These are phyloP conservation scores for Linanthus parryae DNA, from an alignment of 148 eudicot genomes.

Conservation along the genomic window DNA sequence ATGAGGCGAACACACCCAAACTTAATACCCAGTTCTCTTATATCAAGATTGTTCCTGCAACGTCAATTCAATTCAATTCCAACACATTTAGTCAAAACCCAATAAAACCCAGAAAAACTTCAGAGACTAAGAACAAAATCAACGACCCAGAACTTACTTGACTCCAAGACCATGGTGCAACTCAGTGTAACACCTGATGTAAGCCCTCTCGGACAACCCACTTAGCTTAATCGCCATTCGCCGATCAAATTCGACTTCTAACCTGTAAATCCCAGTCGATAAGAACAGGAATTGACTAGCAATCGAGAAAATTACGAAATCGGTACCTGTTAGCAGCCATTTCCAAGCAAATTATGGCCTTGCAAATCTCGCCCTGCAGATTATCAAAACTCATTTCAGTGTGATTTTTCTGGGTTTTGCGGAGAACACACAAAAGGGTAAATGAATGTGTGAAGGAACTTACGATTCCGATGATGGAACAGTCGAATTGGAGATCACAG, in stretches of 20 bases:
- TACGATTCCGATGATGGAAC: slow-evolving; percentile 78
- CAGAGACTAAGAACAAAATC: neutral
- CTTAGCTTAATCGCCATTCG: slow-evolving; percentile 60
- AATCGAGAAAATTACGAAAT: too few species aligned
- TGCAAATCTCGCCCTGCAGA: slow-evolving; percentile 86
- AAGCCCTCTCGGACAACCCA: slow-evolving; percentile 93
- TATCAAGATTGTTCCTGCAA: slow-evolving; percentile 78
- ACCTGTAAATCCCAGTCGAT: slow-evolving; percentile 58
- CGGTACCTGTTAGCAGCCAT: slow-evolving; percentile 77
- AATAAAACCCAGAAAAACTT: neutral
- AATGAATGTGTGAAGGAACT: neutral
- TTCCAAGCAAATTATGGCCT: slow-evolving; percentile 86
- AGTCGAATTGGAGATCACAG: slow-evolving; percentile 72
- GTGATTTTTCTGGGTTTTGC: neutral
- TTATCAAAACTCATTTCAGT: neutral
- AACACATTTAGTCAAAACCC: slow-evolving; percentile 10
- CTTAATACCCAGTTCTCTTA: slow-evolving; percentile 79
- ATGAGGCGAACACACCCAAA: slow-evolving; percentile 93
- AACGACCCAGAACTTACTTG: slow-evolving; percentile 40
- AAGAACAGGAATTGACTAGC: too few species aligned
- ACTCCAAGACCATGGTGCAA: slow-evolving; percentile 84
- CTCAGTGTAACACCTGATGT: slow-evolving; percentile 67
- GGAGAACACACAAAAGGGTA: neutral
- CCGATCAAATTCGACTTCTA: slow-evolving; percentile 67
- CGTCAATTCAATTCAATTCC: too few species aligned